Conservation (phyloP, 2,329 filamentous ascomycete genomes). For the Alternaria sp. region DNA sequence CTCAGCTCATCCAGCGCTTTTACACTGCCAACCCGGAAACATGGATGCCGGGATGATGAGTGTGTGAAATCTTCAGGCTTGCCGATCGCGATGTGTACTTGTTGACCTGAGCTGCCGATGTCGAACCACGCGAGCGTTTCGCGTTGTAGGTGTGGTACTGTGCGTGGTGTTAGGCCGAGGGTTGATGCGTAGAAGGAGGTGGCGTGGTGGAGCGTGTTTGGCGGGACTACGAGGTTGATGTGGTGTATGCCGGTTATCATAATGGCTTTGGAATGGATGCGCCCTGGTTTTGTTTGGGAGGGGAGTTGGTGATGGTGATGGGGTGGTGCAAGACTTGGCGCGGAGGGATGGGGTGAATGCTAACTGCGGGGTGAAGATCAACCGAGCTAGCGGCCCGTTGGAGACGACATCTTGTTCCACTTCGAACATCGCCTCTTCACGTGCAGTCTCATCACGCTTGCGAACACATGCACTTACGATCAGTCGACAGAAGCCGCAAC, state of each 20-base stretch:
- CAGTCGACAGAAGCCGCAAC: not conserved
- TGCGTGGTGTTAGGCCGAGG: slow-evolving; percentile 59
- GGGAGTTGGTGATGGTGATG: not conserved
- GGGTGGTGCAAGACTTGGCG: not conserved
- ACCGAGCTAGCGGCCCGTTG: not conserved
- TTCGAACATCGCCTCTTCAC: not conserved
- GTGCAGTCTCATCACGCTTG: too few relatives aligned
- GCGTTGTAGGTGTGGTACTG: slow-evolving; percentile 61
- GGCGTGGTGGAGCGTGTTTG: not conserved
- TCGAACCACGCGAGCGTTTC: slow-evolving; percentile 64
- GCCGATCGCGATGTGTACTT: slow-evolving; percentile 51
- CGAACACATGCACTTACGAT: too few relatives aligned
- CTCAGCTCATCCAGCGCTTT: not conserved
- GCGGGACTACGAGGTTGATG: not conserved
- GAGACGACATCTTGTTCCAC: not conserved
- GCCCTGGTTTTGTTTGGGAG: not conserved
- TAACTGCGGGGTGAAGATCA: not conserved
- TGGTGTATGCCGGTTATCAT: not conserved
- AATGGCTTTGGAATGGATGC: rapidly evolving
- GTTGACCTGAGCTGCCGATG: slow-evolving; percentile 56
- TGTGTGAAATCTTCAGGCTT: not conserved
- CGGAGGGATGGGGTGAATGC: not conserved
- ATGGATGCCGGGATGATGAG: not conserved
- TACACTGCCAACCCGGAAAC: not conserved
- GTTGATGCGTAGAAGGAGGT: not conserved